Base-by-base conservation (phyloP, 192 early-diverging fungal genomes). In the Radiomyces spectabilis region DNA sequence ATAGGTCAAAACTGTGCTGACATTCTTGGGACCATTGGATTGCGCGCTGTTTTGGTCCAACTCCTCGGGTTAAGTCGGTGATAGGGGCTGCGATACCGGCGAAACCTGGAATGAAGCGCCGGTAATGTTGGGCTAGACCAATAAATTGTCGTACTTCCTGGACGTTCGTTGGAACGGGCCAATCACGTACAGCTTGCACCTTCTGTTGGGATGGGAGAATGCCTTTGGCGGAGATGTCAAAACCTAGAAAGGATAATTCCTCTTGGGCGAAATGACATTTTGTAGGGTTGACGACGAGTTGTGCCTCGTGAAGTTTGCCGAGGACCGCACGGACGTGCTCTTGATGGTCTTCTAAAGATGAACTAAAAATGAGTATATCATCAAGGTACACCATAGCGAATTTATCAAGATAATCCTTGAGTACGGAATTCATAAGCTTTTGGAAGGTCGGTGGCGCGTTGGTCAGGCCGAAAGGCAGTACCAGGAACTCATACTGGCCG, bases 351-450 rank as follows among this genome's bases (percentile, higher is more conserved):
- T 50, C 57, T 41, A 55, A 37, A 25, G 40, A 51, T n/a, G 49
- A 49, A 26, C 32, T 46, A 34, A 59, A 75, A 6, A 77, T 57
- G 13, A 72, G 47, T 2, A 77, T 61, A 41, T 77, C 64, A 51
- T 77, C 75, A 4, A 77, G 13, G 45, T 71, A 77, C 1, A 74
- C 66, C 9, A 76, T 0, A 19, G 38, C 50, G 34, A 47, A 61
- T 0, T 61, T 31, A 21, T 46, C 43, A 0, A 61, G n/a, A 37
- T 5, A 39, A n/a, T 46, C 19, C 2, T 15, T 27, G 3, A 61
- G 32, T 0, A 53, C 37, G 2, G 18, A 33, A 38, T 61, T 53
- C 34, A 61, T 53, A 24, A 61, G 3, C 0, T 31, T 0, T 50
- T 65, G 55, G 24, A 71, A 71, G 2, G 57, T 55, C 0, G 52